Percentiles rank a stretch among this genome's conserved stretches.
phyloP scores from a whole-genome alignment of 441 rosid species.

The Aleurites moluccanus region DNA sequence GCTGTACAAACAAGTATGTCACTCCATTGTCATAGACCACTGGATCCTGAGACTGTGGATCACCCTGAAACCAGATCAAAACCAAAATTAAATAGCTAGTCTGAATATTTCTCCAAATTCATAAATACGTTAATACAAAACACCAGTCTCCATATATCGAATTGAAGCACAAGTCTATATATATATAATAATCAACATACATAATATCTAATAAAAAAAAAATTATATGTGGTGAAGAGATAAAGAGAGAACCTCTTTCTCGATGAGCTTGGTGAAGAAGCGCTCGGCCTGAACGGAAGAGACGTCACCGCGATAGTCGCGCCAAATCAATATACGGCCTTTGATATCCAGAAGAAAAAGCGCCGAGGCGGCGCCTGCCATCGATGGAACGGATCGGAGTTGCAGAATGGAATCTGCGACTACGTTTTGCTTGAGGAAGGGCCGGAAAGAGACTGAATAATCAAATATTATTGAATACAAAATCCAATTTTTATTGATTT shows the following conservation, averaged over 20 bases:
- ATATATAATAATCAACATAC: neutral
- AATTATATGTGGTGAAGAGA: neutral
- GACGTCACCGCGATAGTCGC: constrained; percentile 98
- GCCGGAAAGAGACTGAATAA: neutral
- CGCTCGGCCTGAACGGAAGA: constrained; percentile 88
- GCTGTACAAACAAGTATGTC: constrained; percentile 87
- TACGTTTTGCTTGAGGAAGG: neutral
- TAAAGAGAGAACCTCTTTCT: constrained; percentile 57
- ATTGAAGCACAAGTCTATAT: neutral
- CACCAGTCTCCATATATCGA: neutral
- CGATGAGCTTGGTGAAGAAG: constrained; percentile 95
- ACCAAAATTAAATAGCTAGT: neutral
- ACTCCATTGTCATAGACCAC: constrained; percentile 95
- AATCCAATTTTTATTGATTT: neutral
- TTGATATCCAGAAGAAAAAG: constrained; percentile 94
- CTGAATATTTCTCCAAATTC: neutral
- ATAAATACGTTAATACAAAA: neutral
- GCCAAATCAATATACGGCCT: constrained; percentile 96
- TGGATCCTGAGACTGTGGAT: constrained; percentile 92
- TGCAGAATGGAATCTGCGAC: neutral
- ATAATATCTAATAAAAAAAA: neutral
- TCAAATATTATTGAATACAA: no score
- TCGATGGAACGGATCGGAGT: constrained; percentile 9
- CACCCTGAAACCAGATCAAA: constrained; percentile 54
- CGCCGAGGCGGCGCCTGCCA: constrained; percentile 97